Base-by-base conservation (phyloP, 148 eudicot species). In the Fallopia convolvulus region DNA sequence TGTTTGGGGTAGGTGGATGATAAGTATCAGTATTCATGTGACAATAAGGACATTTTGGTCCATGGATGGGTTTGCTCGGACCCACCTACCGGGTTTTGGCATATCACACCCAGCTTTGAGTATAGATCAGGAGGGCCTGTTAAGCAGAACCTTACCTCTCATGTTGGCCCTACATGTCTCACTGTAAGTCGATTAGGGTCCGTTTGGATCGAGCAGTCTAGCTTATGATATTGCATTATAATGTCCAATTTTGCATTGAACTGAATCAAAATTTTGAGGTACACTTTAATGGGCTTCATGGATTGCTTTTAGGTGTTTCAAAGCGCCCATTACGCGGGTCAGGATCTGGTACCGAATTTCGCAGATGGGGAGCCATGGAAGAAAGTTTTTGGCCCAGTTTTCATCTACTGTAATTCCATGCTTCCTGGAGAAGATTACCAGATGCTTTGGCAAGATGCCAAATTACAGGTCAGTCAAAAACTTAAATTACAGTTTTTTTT, bases 341-440 rank as follows among this genome's bases (percentile, higher is more conserved):
- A 89, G 40, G 91, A 87, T 81, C 75, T 92, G 46, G 87, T 82
- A 46, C 91, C 94, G 0, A 90, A 92, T 82, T 87, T 94, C 72
- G 86, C 72, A 41, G 89, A 88, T 61, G 92, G 90, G 3, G 97
- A 94, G 84, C 75, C 86, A 10, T 94, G 98, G 98, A 92, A 94
- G 85, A 94, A 90, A 82, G 97, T 92, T n/a, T 94, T 94, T 77
- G 98, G 98, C 11, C 98, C 98, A 1, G 92, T 94, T 78, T 94
- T 94, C 49, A 88, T 94, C 10, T 94, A 94, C 84, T 87, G 94
- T 44, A 92, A 94, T 83, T 85, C 90, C 70, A 74, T 50, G 70
- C 80, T 81, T 36, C 48, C 70, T 26, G 92, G 83, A 44, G 81
- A 78, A 49, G 96, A 90, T 48, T 86, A 89, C 55, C 84, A 86